Evolutionary conservation across 495 filamentous ascomycete species (phyloP), one percentile per base, ranked within the genome.

Genomic region (Penicillium desertorum): DNA sequence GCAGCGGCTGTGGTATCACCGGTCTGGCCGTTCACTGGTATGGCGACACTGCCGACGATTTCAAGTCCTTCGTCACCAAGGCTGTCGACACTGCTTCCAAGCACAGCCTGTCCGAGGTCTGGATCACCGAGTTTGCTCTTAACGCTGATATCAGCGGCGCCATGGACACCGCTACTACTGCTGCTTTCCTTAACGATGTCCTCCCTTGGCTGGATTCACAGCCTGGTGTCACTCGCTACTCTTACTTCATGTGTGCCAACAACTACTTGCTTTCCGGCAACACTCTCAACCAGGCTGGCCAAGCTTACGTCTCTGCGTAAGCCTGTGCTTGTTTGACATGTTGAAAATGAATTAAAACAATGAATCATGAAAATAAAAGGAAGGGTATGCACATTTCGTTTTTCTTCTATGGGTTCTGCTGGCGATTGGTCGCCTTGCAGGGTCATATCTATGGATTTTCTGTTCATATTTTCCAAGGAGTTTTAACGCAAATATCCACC

Each of bases 1-100:
- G 88, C 76, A 75, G 69, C 37, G 64, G 64, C 50, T 91, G 88
- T 75, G 71, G 74, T n/a, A 74, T 87, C 47, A 81, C 83, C 59
- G 88, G 88, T 61, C 76, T 89, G 53, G 74, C 80, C 39, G 79
- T 89, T 19, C 89, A 92, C 69, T 90, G 87, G 84, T 92, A 92
- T 61, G 78, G 82, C 47, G 58, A 71, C 45, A 56, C 53, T 2
- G 66, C 73, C 37, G 67, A 73, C 4, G 72, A 77, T 37, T 88
- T 92, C 80, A 79, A 85, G 57, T 51, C 67, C 16, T 84, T 89
- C 65, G 67, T 91, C 48, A 57, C 70, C 53, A 42, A 83, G 17
- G 86, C 82, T 25, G 64, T 82, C 65, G 58, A 63, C 3, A 65
- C 76, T 36, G 83, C 75, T 4, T 12, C 43, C n/a, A 52, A 63